Evolutionary conservation across 169 alveolate genomes (phyloP), one percentile per base, ranked within the genome.

Genomic region (Cryptosporidium viatorum): DNA sequence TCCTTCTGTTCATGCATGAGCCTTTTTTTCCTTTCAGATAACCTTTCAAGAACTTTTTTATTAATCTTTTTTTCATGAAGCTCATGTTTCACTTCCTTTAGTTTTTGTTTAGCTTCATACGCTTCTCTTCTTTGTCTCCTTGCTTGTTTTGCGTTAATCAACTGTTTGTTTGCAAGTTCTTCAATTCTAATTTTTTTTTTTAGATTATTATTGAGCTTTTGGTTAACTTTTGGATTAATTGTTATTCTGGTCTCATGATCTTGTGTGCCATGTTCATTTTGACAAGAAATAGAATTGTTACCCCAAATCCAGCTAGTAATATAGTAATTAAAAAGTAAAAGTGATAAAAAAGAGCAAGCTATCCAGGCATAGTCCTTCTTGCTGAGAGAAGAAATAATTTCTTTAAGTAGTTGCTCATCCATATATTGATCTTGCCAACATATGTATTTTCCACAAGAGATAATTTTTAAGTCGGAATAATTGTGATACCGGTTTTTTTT

Each of bases 101-200:
- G 45, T n/a, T 33, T 80, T 62, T 39, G 16, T 58, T 80, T 62
- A 26, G 33, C 21, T 41, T 59, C 75, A 80, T 33, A 43, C 9
- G 31, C 21, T 4, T 80, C 89, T 65, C 80, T 80, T 65, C 75
- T 59, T 14, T 37, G 68, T 29, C 62, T 39, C 48, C 75, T 80
- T 62, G 89, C 89, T n/a, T 26, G 18, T 65, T 80, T 80, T 14
- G 89, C 71, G 52, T 80, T 80, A 1, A 21, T 35, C 37, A 16
- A 33, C 37, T 80, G 89, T 21, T 80, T 80, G 1, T 23, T 45
- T 26, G 69, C 51, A 16, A 80, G 62, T 21, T 80, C 80, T 37
- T 80, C 75, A 35, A 33, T 41, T 29, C 80, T 69, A n/a, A 45
- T 80, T 35, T 62, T 65, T 65, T 33, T 65, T 65, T 16, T 33